Evolutionary conservation across 495 filamentous ascomycete species (phyloP).

Genomic region (Xylaria grammica): DNA sequence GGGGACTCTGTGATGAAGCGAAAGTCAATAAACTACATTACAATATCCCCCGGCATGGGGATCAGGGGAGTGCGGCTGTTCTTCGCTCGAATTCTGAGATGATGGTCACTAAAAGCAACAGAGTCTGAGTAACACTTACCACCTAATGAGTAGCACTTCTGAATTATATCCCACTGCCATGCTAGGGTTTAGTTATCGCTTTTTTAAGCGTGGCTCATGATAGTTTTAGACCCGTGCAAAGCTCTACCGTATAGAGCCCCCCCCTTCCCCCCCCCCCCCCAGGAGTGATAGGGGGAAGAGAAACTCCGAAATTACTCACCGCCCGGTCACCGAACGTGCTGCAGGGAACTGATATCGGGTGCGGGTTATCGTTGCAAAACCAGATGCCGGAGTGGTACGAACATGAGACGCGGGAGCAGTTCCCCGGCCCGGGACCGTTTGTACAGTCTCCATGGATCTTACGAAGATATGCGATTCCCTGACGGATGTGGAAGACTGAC

Average conservation of each 20-base stretch:
- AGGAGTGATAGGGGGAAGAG: too few species aligned
- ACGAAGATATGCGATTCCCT: conserved; percentile 18
- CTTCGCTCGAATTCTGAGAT: background rate
- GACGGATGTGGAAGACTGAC: conserved; percentile 22
- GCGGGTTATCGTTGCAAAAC: conserved; percentile 23
- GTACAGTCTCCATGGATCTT: conserved; percentile 19
- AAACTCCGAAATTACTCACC: background rate
- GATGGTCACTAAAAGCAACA: background rate
- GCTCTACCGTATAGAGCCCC: too few species aligned
- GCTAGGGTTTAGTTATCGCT: background rate
- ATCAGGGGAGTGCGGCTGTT: background rate
- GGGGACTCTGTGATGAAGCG: conserved; percentile 1
- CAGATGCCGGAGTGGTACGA: conserved; percentile 21
- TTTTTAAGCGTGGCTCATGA: background rate
- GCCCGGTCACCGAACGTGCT: conserved; percentile 20
- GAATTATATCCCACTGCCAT: conserved; percentile 5
- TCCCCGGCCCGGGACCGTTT: conserved; percentile 16
- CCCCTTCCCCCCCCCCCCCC: too few species aligned
- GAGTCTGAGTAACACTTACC: background rate
- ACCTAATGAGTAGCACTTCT: conserved; percentile 20
- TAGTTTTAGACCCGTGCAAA: too few species aligned
- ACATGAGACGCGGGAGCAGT: conserved; percentile 21
- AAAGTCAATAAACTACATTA: background rate
- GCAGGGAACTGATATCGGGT: conserved; percentile 21
- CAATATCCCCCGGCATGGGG: too few species aligned